These are phyloP conservation scores for Psilocybe cyanescens DNA, from an alignment of 768 basidiomycete genomes.

Conservation along the genomic window DNA sequence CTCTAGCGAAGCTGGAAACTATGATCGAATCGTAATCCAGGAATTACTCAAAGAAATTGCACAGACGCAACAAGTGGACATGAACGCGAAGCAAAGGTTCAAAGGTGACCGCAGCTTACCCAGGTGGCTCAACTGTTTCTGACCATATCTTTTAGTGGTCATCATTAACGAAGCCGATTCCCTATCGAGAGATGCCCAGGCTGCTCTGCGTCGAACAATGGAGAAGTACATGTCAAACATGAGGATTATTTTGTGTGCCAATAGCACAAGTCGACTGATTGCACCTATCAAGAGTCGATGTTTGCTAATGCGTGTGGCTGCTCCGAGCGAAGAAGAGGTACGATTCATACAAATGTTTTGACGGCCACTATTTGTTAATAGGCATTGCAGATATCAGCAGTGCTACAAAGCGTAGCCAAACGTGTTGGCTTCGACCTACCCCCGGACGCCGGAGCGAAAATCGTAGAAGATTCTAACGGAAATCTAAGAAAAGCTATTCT, in stretches of 20 bases:
- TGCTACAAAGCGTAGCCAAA: conserved; percentile 79
- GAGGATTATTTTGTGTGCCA: conserved; percentile 95
- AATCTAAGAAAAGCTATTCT: conserved; percentile 95
- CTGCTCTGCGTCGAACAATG: conserved; percentile 96
- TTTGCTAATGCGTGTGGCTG: conserved; percentile 90
- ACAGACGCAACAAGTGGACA: conserved; percentile 97
- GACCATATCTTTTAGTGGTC: conserved; percentile 63
- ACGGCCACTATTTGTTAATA: not conserved
- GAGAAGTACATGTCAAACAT: conserved; percentile 99
- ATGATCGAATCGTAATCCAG: conserved; percentile 93
- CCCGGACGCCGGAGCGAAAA: conserved; percentile 70
- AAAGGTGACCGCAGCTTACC: conserved; percentile 64
- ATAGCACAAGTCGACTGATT: conserved; percentile 93
- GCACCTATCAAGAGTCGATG: conserved; percentile 97
- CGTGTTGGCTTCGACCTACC: conserved; percentile 85
- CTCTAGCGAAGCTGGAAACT: conserved; percentile 91
- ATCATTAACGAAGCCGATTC: conserved; percentile 98
- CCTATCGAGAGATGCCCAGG: conserved; percentile 94
- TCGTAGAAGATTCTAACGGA: conserved; percentile 81
- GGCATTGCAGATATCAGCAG: conserved; percentile 69
- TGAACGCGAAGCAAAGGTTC: conserved; percentile 94
- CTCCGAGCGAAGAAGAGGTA: conserved; percentile 81
- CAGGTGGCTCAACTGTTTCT: not conserved
- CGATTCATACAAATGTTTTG: not conserved
- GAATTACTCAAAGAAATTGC: conserved; percentile 98